Evolutionary conservation across 2,329 filamentous ascomycete genomes (phyloP).

Genomic region (Colletotrichum magnum): DNA sequence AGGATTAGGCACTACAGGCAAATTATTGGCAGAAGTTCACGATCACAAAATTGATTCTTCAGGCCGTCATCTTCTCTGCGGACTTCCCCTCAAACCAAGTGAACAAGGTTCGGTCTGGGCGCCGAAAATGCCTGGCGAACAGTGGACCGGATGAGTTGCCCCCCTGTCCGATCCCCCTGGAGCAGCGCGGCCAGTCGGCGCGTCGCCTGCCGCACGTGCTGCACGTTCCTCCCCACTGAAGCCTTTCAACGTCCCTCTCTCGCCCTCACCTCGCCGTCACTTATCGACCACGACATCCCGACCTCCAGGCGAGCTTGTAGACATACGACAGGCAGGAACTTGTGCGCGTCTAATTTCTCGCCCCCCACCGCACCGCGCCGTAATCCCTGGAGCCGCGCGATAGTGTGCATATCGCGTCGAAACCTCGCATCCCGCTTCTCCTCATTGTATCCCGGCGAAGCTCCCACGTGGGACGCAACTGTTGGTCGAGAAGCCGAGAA

Average conservation of each 20-base stretch:
- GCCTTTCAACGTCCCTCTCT: constrained; percentile 19
- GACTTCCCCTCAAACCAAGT: background rate
- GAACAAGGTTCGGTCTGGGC: constrained; percentile 7
- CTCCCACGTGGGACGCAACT: constrained; percentile 5
- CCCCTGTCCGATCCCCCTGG: constrained; percentile 27
- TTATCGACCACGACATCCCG: background rate
- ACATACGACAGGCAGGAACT: background rate
- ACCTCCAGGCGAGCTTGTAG: constrained; percentile 18
- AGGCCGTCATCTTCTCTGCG: too few relatives aligned
- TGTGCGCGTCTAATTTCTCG: background rate
- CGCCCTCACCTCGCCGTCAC: constrained; percentile 8
- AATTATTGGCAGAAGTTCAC: too few relatives aligned
- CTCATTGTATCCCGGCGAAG: background rate
- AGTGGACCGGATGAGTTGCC: constrained; percentile 4
- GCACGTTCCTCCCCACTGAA: constrained; percentile 26
- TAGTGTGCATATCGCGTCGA: background rate
- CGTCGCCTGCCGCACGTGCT: constrained; percentile 38
- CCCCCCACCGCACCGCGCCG: constrained; percentile 5
- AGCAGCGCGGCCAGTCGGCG: constrained; percentile 37
- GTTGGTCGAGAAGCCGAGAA: background rate
- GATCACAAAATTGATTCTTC: too few relatives aligned
- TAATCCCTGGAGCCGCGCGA: constrained; percentile 14
- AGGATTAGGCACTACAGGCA: too few relatives aligned
- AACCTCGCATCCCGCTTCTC: background rate
- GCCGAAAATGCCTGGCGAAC: constrained; percentile 12